Evolutionary conservation across 768 basidiomycete species (phyloP).

Genomic region (Tylopilus vinaceipallidus): DNA sequence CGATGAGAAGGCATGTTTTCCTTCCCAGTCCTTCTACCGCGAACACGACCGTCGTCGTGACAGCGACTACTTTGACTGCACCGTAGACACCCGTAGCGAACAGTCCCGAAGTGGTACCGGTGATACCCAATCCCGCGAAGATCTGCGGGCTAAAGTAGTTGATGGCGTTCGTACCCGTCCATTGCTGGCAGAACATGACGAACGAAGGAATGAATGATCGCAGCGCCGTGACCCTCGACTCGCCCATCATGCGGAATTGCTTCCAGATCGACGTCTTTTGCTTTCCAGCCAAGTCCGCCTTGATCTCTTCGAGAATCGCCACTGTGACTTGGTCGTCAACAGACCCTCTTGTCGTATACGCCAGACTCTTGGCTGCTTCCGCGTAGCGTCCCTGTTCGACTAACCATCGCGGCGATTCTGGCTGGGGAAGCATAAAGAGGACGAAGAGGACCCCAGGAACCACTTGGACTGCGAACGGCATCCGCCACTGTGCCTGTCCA

Average conservation of each 20-base stretch:
- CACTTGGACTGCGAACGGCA: slow-evolving; percentile 51
- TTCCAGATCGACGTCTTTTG: slow-evolving; percentile 31
- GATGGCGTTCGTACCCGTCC: slow-evolving; percentile 55
- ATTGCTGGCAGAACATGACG: slow-evolving; percentile 47
- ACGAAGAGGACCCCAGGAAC: slow-evolving; percentile 52
- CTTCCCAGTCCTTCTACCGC: slow-evolving; percentile 50
- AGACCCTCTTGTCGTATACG: slow-evolving; percentile 33
- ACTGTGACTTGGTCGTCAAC: slow-evolving; percentile 36
- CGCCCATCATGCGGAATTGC: slow-evolving; percentile 44
- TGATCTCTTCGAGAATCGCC: slow-evolving; percentile 44
- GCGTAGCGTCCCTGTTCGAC: slow-evolving; percentile 45
- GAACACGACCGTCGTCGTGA: slow-evolving; percentile 39
- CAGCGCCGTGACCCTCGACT: slow-evolving; percentile 41
- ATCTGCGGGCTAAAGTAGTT: slow-evolving; percentile 55
- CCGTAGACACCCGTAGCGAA: slow-evolving; percentile 49
- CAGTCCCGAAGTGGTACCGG: slow-evolving; percentile 40
- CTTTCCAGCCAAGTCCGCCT: slow-evolving; percentile 46
- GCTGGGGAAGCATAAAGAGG: slow-evolving; percentile 45
- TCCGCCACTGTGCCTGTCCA: slow-evolving; percentile 49
- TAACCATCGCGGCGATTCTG: slow-evolving; percentile 58
- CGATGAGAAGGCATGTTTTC: slow-evolving; percentile 47
- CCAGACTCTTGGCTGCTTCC: slow-evolving; percentile 40
- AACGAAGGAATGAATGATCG: slow-evolving; percentile 45
- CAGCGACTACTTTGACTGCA: slow-evolving; percentile 41
- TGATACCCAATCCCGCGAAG: slow-evolving; percentile 48